Conservation (phyloP, 2,329 filamentous ascomycete genomes). For the Pestalotiopsis sp. region DNA sequence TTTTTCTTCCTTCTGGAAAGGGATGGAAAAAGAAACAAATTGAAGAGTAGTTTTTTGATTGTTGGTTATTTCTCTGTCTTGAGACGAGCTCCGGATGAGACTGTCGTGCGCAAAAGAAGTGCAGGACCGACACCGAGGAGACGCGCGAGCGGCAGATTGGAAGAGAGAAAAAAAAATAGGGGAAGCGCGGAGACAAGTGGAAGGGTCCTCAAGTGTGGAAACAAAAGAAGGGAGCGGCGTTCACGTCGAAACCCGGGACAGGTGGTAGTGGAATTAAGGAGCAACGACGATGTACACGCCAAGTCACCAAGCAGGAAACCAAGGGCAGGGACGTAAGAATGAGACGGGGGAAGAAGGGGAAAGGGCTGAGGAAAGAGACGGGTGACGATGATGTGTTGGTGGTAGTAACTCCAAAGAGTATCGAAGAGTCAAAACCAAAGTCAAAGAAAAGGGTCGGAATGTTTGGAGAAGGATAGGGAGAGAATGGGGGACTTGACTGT, state of each 20-base stretch:
- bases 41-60: slow-evolving; percentile 1
- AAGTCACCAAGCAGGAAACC: slow-evolving; percentile 7
- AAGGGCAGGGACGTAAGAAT: slow-evolving; percentile 7
- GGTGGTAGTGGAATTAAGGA: slow-evolving; percentile 11
- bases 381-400: slow-evolving; percentile 13
- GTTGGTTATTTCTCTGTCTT: not conserved
- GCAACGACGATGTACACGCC: slow-evolving; percentile 14
- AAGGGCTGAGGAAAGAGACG: slow-evolving; percentile 14
- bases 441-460: slow-evolving; percentile 6
- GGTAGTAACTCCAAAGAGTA: slow-evolving; percentile 1
- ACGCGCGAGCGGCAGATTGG: not conserved
- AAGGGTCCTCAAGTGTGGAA: slow-evolving; percentile 13
- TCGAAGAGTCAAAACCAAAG: slow-evolving; percentile 4
- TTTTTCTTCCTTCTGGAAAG: slow-evolving; percentile 9
- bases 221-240: slow-evolving; percentile 15
- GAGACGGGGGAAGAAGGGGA: slow-evolving; percentile 8
- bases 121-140: slow-evolving; percentile 2
- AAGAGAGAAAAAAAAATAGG: slow-evolving; percentile 5
- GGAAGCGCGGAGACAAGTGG: slow-evolving; percentile 8
- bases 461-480: slow-evolving; percentile 14
- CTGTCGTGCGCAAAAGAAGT: not conserved
- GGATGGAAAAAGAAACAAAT: slow-evolving; percentile 9
- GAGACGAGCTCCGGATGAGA: not conserved
- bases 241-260: not conserved
- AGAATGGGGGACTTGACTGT: slow-evolving; percentile 5